Evolutionary conservation across 1,139 yeast species (phyloP), one percentile per base, ranked within the genome.

Genomic region (Nakaseomyces bracarensis): DNA sequence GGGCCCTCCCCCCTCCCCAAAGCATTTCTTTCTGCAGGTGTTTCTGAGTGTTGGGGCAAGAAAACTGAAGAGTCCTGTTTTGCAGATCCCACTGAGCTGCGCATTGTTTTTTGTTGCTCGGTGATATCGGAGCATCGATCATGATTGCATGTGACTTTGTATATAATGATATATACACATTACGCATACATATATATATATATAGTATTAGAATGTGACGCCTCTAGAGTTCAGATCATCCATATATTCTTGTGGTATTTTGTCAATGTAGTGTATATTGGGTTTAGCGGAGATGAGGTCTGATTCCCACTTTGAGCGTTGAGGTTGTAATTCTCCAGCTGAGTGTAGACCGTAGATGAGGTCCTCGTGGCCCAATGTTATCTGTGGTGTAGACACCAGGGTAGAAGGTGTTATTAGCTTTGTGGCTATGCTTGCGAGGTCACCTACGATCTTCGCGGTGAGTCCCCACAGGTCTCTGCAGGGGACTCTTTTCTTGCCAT

Each of bases 391-490:
- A 5, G 48, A 42, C 11, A 38, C 31, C 1, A 43, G 27, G 11
- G 44, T 39, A 8, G 16, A 4, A 5, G 16, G 31, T 4, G 34
- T 30, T 7, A 43, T 38, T 15, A 41, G 11, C 13, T 56, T 66
- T 49, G 71, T 75, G 1, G 75, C 72, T 4, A 84, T 67, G 43
- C 74, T 71, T 4, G 95, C 87, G 27, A 83, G 61, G 57, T 87
- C 96, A 50, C 80, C 82, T 11, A 87, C 62, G 7, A 87, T 84
- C 53, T 84, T 82, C 3, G 96, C 95, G 0, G 96, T 87, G 38
- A 87, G 64, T 0, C 96, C 96, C 96, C 96, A 87, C 3, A 87
- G 84, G 53, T 82, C 84, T 55, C 82, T 75, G 35, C 72, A 64
- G 5, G 41, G 38, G 1, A 20, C 4, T 18, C 27, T 39, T 9